phyloP scores from a whole-genome alignment of 129 eudicot species.

The Cynara cardunculus region DNA sequence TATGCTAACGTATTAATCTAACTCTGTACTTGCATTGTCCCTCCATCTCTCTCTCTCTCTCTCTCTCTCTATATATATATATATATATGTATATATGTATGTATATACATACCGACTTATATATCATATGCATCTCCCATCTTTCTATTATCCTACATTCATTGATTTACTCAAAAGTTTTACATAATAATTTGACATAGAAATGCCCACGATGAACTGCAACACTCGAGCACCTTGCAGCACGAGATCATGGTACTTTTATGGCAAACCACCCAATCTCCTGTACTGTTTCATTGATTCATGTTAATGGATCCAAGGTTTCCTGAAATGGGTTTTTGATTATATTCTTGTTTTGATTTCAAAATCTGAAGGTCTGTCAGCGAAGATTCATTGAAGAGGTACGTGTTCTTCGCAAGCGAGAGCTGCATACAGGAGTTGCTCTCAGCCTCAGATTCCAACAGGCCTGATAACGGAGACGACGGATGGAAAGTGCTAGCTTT shows the following conservation, averaged over 20 bases:
- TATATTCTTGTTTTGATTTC: constrained; percentile 9
- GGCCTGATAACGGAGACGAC: constrained; percentile 44
- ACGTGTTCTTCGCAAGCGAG: constrained; percentile 81
- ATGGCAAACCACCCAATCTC: neutral
- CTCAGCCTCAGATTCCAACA: constrained; percentile 71
- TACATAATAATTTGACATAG: constrained; percentile 4
- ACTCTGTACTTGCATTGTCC: constrained; percentile 44
- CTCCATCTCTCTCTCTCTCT: constrained; percentile 23
- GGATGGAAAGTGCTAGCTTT: constrained; percentile 73
- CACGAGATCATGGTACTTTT: constrained; percentile 64
- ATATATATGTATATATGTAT: neutral
- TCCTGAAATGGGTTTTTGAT: neutral
- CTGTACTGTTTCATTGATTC: constrained; percentile 14
- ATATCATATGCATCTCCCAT: constrained; percentile 12
- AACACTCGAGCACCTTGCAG: constrained; percentile 54
- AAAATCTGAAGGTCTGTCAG: constrained; percentile 66
- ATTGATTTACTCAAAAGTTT: neutral
- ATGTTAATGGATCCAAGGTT: neutral
- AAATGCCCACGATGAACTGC: constrained; percentile 29
- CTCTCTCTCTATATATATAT: constrained; percentile 14
- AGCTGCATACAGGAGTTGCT: constrained; percentile 86
- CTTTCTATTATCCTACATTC: constrained; percentile 22
- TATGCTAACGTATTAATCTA: constrained; percentile 44
- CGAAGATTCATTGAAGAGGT: constrained; percentile 84
- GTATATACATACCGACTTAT: neutral